phyloP scores from a whole-genome alignment of 352 stramenopile species.

The Phytophthora multivora region DNA sequence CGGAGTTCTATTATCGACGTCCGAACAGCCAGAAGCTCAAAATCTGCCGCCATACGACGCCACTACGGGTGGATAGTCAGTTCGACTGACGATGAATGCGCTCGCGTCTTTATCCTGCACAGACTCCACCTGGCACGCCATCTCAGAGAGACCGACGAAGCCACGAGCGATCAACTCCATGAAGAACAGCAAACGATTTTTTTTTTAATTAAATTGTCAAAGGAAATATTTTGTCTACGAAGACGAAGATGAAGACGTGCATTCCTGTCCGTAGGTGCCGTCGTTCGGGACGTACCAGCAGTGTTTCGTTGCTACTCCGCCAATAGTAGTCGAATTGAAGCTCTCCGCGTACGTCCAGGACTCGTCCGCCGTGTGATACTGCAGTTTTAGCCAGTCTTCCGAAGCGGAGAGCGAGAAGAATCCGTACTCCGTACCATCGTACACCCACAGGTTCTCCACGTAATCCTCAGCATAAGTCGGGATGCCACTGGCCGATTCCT shows the following conservation, averaged over 20 bases:
- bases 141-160: conserved; percentile 4
- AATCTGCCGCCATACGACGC: conserved; percentile 5
- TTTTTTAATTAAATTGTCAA: background rate
- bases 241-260: conserved; percentile 29
- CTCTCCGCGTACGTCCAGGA: conserved; percentile 56
- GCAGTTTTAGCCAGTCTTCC: conserved; percentile 70
- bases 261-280: conserved; percentile 37
- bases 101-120: conserved; percentile 23
- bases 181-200: background rate
- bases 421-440: conserved; percentile 57
- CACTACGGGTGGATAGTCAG: conserved; percentile 19
- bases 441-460: conserved; percentile 63
- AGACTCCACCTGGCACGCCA: conserved; percentile 2
- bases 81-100: conserved; percentile 12
- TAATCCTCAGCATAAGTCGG: conserved; percentile 51
- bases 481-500: conserved; percentile 63
- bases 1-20: background rate
- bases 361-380: conserved; percentile 65
- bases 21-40: background rate
- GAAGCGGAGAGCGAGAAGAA: conserved; percentile 60
- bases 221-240: conserved; percentile 3
- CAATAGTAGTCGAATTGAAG: conserved; percentile 43
- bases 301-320: conserved; percentile 57
- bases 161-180: background rate
- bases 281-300: conserved; percentile 73